A percentile compares a stretch with the other conserved stretches of the same genome.
These are phyloP conservation scores for Termitomyces eurrhizus DNA, from an alignment of 768 basidiomycete species.

Conservation along the genomic window DNA sequence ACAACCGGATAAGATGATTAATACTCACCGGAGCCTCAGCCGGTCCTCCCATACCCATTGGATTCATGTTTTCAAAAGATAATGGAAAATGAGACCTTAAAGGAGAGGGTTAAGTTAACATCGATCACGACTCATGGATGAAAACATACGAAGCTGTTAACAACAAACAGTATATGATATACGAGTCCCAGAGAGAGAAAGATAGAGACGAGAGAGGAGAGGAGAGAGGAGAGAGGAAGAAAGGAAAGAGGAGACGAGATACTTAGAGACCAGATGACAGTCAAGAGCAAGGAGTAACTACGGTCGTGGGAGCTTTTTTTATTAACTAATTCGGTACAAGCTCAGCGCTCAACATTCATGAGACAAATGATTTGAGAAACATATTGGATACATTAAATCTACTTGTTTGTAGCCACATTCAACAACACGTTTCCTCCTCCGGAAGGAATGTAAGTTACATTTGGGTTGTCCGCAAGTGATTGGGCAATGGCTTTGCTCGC, in stretches of 20 bases:
- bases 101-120: constrained; percentile 20
- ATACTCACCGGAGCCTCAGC: constrained; percentile 76
- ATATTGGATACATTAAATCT: constrained; percentile 11
- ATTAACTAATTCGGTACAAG: constrained; percentile 22
- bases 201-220: constrained; percentile 38
- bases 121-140: constrained; percentile 1
- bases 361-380: background rate
- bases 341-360: background rate
- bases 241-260: constrained; percentile 40
- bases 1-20: constrained; percentile 16
- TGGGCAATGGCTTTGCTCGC: constrained; percentile 96
- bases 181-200: constrained; percentile 57
- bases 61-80: constrained; percentile 68
- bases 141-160: constrained; percentile 50
- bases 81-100: constrained; percentile 49
- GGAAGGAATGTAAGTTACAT: constrained; percentile 88
- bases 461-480: constrained; percentile 72
- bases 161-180: constrained; percentile 45
- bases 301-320: constrained; percentile 36
- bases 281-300: constrained; percentile 38
- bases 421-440: constrained; percentile 77
- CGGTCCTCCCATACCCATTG: constrained; percentile 63
- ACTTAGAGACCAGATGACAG: constrained; percentile 43
- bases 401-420: constrained; percentile 68
- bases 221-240: constrained; percentile 42